A percentile compares a stretch with the other conserved stretches of the same genome.
phyloP scores from a whole-genome alignment of 352 stramenopile genomes.

The Globisporangium parvum region DNA sequence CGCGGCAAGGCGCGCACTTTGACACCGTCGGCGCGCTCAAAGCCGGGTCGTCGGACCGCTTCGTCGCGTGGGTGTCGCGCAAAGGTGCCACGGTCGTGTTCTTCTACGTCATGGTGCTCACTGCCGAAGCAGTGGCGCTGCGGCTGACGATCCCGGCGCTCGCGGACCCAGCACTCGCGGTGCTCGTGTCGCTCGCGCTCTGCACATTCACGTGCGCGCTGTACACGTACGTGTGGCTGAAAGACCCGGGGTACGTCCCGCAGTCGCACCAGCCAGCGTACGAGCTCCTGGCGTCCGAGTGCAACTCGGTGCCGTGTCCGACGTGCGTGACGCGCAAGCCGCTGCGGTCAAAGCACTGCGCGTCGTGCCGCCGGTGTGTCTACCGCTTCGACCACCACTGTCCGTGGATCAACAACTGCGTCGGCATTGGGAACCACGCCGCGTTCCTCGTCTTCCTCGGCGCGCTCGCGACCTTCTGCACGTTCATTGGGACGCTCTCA shows the following conservation, averaged over 20 bases:
- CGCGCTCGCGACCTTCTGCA: slow-evolving; percentile 43
- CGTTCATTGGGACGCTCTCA: slow-evolving; percentile 36
- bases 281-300: slow-evolving; percentile 66
- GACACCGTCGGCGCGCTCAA: slow-evolving; percentile 65
- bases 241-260: slow-evolving; percentile 69
- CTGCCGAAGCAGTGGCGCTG: slow-evolving; percentile 41
- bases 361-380: slow-evolving; percentile 69
- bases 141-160: slow-evolving; percentile 52
- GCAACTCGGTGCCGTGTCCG: slow-evolving; percentile 58
- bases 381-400: slow-evolving; percentile 83
- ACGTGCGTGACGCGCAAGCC: slow-evolving; percentile 77
- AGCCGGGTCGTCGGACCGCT: slow-evolving; percentile 54
- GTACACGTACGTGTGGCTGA: slow-evolving; percentile 78
- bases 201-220: slow-evolving; percentile 40
- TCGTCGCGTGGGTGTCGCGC: slow-evolving; percentile 55
- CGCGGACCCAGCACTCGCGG: slow-evolving; percentile 17
- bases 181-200: slow-evolving; percentile 26
- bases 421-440: slow-evolving; percentile 66
- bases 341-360: slow-evolving; percentile 76
- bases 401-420: slow-evolving; percentile 85
- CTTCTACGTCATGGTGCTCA: slow-evolving; percentile 58
- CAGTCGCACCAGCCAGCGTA: slow-evolving; percentile 57
- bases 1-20: slow-evolving; percentile 56
- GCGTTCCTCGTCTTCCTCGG: slow-evolving; percentile 70
- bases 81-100: slow-evolving; percentile 61